Evolutionary conservation across 1,284 basidiomycete genomes (phyloP), one percentile per base, ranked within the genome.

Genomic region (Xerocomus tenax): DNA sequence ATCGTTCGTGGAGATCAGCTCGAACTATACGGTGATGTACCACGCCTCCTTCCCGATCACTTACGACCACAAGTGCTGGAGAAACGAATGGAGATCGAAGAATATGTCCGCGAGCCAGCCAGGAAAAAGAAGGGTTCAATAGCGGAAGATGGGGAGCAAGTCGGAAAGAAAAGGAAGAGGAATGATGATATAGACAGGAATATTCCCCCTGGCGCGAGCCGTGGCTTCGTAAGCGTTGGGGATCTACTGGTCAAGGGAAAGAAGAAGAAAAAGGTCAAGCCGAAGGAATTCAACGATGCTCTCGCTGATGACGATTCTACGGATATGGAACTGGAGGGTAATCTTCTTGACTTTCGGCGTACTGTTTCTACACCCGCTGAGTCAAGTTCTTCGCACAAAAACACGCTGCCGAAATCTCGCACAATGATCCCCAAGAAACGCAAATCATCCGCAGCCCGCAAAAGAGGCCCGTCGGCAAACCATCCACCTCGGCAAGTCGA

Each of bases 21-120:
- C 35, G 92, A 97, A 67, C 77, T 98, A 9, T 99, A 93, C 60
- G 83, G 79, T 26, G 96, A 99, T 64, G 91, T 94, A 41, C 81
- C 85, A 55, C 84, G 91, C 0, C 74, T 99, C 10, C 70, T 98
- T 1, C 94, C 96, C 0, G 77, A 79, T 16, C 74, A 87, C 56
- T 71, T 86, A 54, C 80, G 85, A 36, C 94, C 94, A 0, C 73
- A 78, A 54, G 86, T 82, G 56, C 69, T 91, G 25, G 88, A 96
- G 70, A 83, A 87, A 69, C 71, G 73, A 39, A 91, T 98, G 81
- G 82, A 83, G 42, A 87, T 87, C 34, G 76, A 82, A 58, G 77
- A 81, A 51, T 89, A 87, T 57, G 73, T 78, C 26, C 79, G 81
- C 28, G 76, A 79, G 48, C 75, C 75, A 45, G 56, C 55, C 21